Percentiles rank a stretch among this genome's conserved stretches.
phyloP scores from a whole-genome alignment of 306 rosid species.

The Comarum palustre region DNA sequence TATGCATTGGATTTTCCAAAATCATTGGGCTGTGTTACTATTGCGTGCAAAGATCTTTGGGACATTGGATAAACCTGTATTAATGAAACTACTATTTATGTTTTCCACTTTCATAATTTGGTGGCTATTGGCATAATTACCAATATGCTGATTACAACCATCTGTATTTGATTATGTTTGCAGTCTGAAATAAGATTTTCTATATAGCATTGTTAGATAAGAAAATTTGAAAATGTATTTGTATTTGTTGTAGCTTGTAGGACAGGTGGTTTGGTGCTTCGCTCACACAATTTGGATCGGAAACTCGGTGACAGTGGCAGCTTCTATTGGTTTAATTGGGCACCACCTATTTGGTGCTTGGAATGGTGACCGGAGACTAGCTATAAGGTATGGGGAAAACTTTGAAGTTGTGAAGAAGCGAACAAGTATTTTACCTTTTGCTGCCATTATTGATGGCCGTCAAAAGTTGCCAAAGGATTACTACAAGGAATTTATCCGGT shows the following conservation, averaged over 20 bases:
- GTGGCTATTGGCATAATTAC: neutral
- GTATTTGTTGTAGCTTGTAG: slow-evolving; percentile 60
- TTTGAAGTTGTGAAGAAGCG: slow-evolving; percentile 61
- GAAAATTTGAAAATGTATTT: slow-evolving; percentile 12
- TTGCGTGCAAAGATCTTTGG: neutral
- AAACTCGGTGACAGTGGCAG: slow-evolving; percentile 77
- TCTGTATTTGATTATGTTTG: neutral
- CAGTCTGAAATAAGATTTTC: neutral
- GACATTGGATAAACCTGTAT: neutral
- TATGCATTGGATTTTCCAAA: neutral
- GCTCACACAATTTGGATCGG: slow-evolving; percentile 96
- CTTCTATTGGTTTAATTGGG: slow-evolving; percentile 76
- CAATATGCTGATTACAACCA: neutral
- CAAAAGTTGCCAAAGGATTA: slow-evolving; percentile 77
- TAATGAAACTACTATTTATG: neutral
- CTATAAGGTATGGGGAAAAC: slow-evolving; percentile 53
- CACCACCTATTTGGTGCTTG: slow-evolving; percentile 93
- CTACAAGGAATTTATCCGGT: slow-evolving; percentile 78
- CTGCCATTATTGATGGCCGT: slow-evolving; percentile 84
- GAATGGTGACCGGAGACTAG: slow-evolving; percentile 86
- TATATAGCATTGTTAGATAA: neutral
- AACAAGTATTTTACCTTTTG: slow-evolving; percentile 81
- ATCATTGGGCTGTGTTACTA: neutral
- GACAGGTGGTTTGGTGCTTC: slow-evolving; percentile 92
- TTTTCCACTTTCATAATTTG: neutral